Base-by-base conservation (phyloP, 306 rosid genomes). In the Dryas drummondii region DNA sequence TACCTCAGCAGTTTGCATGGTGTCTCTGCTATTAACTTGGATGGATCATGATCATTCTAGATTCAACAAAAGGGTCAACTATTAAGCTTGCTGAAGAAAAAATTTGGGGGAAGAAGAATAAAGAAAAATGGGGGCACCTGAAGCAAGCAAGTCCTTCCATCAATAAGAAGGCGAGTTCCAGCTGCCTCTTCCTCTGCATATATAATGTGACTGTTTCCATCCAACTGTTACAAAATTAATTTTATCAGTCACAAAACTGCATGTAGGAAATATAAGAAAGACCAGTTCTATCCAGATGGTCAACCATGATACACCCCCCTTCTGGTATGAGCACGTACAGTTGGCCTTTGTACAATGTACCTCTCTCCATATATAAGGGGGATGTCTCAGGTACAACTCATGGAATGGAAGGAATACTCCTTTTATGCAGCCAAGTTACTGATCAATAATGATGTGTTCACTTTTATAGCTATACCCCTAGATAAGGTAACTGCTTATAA, bases 181-280 rank as follows among this genome's bases (percentile, higher is more conserved):
- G 99, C 99, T 67, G 99, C 97, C 87, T 94, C 99, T 88, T 94
- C 99, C 87, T 94, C 99, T 22, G 97, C 96, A 78, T 94, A 94
- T 82, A 94, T 87, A 32, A 94, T 92, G 85, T 94, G 97, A 86
- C 99, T 96, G 83, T 90, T 96, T 82, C 99, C 99, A 72, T 92
- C 90, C 93, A 96, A 82, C 99, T 96, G 96, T 78, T 66, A 81
- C 55, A 63, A 72, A 85, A 72, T 70, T 44, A 53, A 77, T 79
- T 74, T 74, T 60, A 77, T 27, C 49, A 44, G 85, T 84, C 75
- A 84, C 2, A 12, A 60, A 60, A 19, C 37, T 32, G 37, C 37
- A 32, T 32, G 37, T 32, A 32, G 37, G 37, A 32, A 32, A 32
- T 32, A 32, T 32, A 32, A 32, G 37, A 32, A 32, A 32, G 37